Percentiles rank a stretch among this genome's conserved stretches.
These are phyloP conservation scores for Malassezia sympodialis DNA, from an alignment of 1,284 basidiomycete species.

Conservation along the genomic window DNA sequence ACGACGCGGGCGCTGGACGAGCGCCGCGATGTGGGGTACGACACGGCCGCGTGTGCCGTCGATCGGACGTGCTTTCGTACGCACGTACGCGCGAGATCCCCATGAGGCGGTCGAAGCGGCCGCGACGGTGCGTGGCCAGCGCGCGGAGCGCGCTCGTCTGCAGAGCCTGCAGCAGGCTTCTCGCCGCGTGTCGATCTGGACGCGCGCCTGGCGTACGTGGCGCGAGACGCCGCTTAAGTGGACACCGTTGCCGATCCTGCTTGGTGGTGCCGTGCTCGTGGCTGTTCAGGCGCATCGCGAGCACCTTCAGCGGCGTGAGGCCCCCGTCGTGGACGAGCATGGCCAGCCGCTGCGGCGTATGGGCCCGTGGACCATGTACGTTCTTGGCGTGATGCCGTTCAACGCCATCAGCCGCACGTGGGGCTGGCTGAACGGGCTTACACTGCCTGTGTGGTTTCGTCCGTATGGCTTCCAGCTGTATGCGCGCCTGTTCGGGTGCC, in stretches of 20 bases:
- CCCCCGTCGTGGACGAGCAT: constrained; percentile 57
- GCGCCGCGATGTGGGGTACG: neutral
- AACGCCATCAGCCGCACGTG: constrained; percentile 86
- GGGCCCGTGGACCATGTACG: constrained; percentile 94
- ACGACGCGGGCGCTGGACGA: neutral
- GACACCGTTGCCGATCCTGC: constrained; percentile 86
- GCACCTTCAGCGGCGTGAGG: constrained; percentile 39
- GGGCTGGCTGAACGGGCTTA: constrained; percentile 78
- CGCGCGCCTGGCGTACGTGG: constrained; percentile 62
- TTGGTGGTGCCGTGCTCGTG: constrained; percentile 50
- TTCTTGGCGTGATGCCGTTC: constrained; percentile 85
- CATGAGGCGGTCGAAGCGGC: constrained; percentile 35
- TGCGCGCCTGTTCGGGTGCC: constrained; percentile 77
- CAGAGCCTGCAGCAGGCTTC: constrained; percentile 4
- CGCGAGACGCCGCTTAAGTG: constrained; percentile 78
- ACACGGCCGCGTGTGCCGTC: neutral
- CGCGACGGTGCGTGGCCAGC: constrained; percentile 35
- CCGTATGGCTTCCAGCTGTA: constrained; percentile 79
- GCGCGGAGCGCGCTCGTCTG: constrained; percentile 19
- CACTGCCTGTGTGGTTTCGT: constrained; percentile 82
- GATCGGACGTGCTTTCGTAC: neutral
- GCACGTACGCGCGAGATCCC: constrained; percentile 28
- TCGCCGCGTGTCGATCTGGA: constrained; percentile 6
- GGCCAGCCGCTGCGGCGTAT: constrained; percentile 57
- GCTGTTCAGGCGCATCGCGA: constrained; percentile 61